These are phyloP conservation scores for Gigaspora rosea DNA, from an alignment of 192 early-diverging fungal species.

Conservation along the genomic window DNA sequence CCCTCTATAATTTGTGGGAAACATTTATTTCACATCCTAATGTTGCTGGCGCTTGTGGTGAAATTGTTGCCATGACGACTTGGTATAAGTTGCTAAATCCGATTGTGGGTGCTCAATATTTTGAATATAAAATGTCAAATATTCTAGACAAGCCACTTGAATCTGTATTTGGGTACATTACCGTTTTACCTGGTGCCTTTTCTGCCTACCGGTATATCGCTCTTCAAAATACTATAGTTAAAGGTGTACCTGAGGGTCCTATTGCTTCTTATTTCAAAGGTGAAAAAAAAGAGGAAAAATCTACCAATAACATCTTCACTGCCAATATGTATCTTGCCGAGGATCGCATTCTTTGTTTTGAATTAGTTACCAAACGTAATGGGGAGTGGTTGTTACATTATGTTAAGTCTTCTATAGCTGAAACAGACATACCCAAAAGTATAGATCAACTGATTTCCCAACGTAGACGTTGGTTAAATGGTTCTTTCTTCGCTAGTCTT, in stretches of 20 bases:
- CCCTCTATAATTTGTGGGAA: slow-evolving; percentile 69
- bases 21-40: slow-evolving; percentile 63
- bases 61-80: slow-evolving; percentile 63
- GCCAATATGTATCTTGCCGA: slow-evolving; percentile 86
- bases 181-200: slow-evolving; percentile 85
- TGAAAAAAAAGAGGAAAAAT: slow-evolving; percentile 57
- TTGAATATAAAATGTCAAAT: slow-evolving; percentile 75
- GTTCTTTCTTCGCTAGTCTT: slow-evolving; percentile 87
- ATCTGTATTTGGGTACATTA: slow-evolving; percentile 86
- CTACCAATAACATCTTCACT: slow-evolving; percentile 65
- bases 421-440: slow-evolving; percentile 78
- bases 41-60: slow-evolving; percentile 67
- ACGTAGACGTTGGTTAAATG: slow-evolving; percentile 95
- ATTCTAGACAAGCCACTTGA: slow-evolving; percentile 73
- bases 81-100: slow-evolving; percentile 55
- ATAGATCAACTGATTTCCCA: slow-evolving; percentile 93
- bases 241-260: slow-evolving; percentile 58
- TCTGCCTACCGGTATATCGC: slow-evolving; percentile 81
- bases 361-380: slow-evolving; percentile 75
- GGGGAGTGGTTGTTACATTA: slow-evolving; percentile 76
- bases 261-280: slow-evolving; percentile 78
- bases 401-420: slow-evolving; percentile 68
- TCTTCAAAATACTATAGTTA: slow-evolving; percentile 52
- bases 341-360: slow-evolving; percentile 85
- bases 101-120: slow-evolving; percentile 65